Percentiles rank a stretch among this genome's conserved stretches.
phyloP scores from a whole-genome alignment of 768 basidiomycete genomes.

The Amanita jacksonii region DNA sequence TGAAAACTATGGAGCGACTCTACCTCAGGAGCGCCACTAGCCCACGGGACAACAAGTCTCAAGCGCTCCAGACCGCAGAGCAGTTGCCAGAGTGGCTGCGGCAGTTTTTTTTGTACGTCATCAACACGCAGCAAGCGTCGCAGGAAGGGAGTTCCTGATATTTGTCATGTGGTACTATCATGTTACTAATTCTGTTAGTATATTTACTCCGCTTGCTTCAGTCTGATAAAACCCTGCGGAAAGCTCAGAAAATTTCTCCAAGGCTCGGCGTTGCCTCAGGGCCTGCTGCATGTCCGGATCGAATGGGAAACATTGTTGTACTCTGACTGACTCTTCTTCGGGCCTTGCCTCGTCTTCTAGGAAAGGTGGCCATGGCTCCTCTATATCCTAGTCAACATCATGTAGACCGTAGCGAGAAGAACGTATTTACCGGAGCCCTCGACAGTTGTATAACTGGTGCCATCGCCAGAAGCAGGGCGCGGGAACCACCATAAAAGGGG shows the following conservation, averaged over 20 bases:
- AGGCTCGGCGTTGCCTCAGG: neutral
- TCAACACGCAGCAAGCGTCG: too few relatives aligned
- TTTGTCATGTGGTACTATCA: too few relatives aligned
- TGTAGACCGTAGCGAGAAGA: constrained; percentile 22
- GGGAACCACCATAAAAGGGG: constrained; percentile 85
- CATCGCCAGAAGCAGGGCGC: constrained; percentile 53
- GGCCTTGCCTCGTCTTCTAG: too few relatives aligned
- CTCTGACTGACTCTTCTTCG: neutral
- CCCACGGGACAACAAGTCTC: too few relatives aligned
- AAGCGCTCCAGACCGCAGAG: too few relatives aligned
- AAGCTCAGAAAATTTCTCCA: too few relatives aligned
- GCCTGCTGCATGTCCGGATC: neutral
- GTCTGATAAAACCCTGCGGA: too few relatives aligned
- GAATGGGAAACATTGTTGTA: neutral
- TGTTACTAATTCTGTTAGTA: too few relatives aligned
- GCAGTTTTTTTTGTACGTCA: too few relatives aligned
- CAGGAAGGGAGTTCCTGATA: too few relatives aligned
- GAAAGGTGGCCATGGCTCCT: constrained; percentile 5
- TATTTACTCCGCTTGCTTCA: too few relatives aligned
- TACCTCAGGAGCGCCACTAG: neutral
- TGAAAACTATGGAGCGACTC: neutral
- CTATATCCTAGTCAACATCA: neutral
- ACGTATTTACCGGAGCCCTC: constrained; percentile 67
- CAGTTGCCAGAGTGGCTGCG: too few relatives aligned
- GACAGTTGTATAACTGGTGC: constrained; percentile 67